Conservation (phyloP, 1,139 yeast species). For the Geotrichum australiense region DNA sequence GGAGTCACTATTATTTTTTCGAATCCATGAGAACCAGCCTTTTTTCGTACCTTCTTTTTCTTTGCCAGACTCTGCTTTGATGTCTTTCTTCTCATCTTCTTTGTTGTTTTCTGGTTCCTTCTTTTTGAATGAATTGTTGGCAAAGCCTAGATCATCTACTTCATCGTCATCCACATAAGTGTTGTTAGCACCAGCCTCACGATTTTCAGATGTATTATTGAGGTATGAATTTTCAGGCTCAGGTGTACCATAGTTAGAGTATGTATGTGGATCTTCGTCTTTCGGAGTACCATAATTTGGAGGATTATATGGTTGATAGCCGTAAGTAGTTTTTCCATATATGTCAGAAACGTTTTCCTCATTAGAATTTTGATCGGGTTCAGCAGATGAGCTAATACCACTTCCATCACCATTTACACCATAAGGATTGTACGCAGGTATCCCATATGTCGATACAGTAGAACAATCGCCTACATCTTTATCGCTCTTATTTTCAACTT, state of each 20-base stretch:
- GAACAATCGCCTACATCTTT: too few species aligned
- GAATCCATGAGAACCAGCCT: conserved; percentile 50
- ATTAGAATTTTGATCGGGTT: not conserved
- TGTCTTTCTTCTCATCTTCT: conserved; percentile 20
- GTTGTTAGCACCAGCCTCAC: not conserved
- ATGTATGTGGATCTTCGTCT: conserved; percentile 27
- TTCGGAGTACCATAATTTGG: too few species aligned
- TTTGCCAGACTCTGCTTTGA: conserved; percentile 19
- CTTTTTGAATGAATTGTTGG: conserved; percentile 21
- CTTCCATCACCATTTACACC: too few species aligned
- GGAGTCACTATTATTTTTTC: conserved; percentile 38
- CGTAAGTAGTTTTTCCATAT: too few species aligned
- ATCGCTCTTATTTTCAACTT: too few species aligned
- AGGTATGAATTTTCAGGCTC: too few species aligned
- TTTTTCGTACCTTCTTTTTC: conserved; percentile 15
- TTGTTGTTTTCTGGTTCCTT: conserved; percentile 2
- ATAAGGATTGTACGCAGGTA: too few species aligned
- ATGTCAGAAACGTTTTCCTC: not conserved
- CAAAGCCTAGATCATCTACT: conserved; percentile 30
- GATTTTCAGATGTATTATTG: too few species aligned
- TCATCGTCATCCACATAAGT: conserved; percentile 32
- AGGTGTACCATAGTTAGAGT: too few species aligned
- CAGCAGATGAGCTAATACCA: too few species aligned
- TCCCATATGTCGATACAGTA: too few species aligned
- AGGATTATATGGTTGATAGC: conserved; percentile 18